Evolutionary conservation across 108 stramenopile genomes (phyloP), one percentile per base, ranked within the genome.

Genomic region (Cyclotella baltica): DNA sequence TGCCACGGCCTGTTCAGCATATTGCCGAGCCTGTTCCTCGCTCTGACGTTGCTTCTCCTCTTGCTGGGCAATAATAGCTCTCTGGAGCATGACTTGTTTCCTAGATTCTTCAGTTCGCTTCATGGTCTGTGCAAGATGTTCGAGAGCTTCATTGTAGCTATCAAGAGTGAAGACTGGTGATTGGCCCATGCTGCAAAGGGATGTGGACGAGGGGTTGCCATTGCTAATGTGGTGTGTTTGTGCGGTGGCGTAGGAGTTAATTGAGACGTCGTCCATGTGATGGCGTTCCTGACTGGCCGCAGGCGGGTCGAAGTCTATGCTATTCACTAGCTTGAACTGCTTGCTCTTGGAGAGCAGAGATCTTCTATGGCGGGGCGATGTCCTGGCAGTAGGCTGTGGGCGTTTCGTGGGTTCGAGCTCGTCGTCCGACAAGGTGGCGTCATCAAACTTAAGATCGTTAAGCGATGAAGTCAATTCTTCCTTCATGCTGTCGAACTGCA

Each of bases 81-180:
- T 51, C 27, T 78, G 77, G n/a, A 67, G 29, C 52, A 83, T 77
- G 8, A 83, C 65, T 20, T 78, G 81, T 33, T 57, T 23, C 5
- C 81, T 76, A 11, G 77, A 73, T 25, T 23, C 62, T 50, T 83
- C 77, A 34, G 81, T 83, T n/a, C 76, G 59, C 22, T 77, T 61
- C 81, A 83, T 83, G 34, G 81, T 77, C 19, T 65, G 67, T 16
- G 81, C 81, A 0, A 83, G 71, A 19, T 68, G 57, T 51, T 75
- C 61, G 28, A 81, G 75, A 11, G 80, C 75, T 23, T 59, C 57
- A 51, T 70, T 48, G 74, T 81, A 81, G 19, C 70, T 27, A 3
- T 68, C 67, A 4, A 22, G 67, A 3, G 61, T 62, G 36, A 62
- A 62, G 61, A 62, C 36, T 35, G 61, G 18, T 3, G 61, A 62